A percentile compares a stretch with the other conserved stretches of the same genome.
Evolutionary conservation across 768 basidiomycete species (phyloP).

Genomic region (Podaxis sp.): DNA sequence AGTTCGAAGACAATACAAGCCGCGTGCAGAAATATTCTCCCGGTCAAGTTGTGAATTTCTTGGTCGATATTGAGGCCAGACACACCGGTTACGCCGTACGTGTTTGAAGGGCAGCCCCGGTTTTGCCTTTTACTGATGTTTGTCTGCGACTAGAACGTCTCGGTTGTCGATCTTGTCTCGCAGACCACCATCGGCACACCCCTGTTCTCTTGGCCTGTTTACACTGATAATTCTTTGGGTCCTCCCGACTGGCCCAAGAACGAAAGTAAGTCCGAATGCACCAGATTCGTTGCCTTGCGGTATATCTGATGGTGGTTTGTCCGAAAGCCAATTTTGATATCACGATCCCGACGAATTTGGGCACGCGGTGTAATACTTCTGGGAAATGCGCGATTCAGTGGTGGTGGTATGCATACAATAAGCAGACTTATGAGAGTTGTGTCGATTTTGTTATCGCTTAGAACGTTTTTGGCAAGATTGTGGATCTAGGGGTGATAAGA

Average conservation of each 20-base stretch:
- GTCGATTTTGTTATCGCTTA: slow-evolving; percentile 27
- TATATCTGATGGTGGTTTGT: neutral
- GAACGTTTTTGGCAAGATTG: neutral
- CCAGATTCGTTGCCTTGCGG: neutral
- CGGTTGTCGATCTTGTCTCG: slow-evolving; percentile 28
- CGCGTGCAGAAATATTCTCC: slow-evolving; percentile 28
- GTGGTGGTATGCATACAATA: slow-evolving; percentile 33
- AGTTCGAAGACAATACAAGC: slow-evolving; percentile 32
- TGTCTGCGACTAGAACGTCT: slow-evolving; percentile 29
- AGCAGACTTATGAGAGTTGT: slow-evolving; percentile 37
- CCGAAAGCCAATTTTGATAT: slow-evolving; percentile 30
- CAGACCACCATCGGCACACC: slow-evolving; percentile 29
- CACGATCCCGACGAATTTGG: slow-evolving; percentile 26
- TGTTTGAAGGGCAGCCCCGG: neutral
- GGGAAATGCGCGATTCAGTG: slow-evolving; percentile 39
- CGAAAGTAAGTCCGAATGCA: slow-evolving; percentile 33
- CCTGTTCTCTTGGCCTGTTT: slow-evolving; percentile 33
- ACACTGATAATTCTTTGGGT: slow-evolving; percentile 30
- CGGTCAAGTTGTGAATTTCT: slow-evolving; percentile 31
- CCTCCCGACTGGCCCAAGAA: slow-evolving; percentile 33
- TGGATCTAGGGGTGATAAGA: neutral
- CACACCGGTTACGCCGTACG: slow-evolving; percentile 36
- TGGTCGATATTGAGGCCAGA: slow-evolving; percentile 32
- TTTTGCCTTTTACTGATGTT: too few relatives aligned
- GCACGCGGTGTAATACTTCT: slow-evolving; percentile 25